Conservation (phyloP, 2,329 filamentous ascomycete genomes). For the Fusarium sp. region DNA sequence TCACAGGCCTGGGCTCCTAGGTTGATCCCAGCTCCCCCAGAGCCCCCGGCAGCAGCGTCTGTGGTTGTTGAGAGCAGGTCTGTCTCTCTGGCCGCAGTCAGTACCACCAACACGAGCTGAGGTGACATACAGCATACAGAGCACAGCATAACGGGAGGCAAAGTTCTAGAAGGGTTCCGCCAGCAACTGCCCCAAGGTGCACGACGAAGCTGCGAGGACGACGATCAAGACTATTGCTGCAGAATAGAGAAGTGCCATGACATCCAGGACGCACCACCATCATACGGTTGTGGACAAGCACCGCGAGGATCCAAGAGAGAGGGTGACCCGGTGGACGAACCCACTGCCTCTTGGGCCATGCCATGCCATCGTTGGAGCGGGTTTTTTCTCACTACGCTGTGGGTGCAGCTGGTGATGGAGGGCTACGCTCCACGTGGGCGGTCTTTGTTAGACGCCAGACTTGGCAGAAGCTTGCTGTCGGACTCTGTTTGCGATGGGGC, state of each 20-base stretch:
- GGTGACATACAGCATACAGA: slow-evolving; percentile 9
- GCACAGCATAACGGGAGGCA: slow-evolving; percentile 1
- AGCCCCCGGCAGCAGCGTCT: background rate
- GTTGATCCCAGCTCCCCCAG: slow-evolving; percentile 36
- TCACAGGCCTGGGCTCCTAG: slow-evolving; percentile 38
- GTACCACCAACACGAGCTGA: slow-evolving; percentile 1
- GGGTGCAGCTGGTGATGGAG: slow-evolving; percentile 30
- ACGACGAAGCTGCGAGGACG: slow-evolving; percentile 14
- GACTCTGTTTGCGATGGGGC: slow-evolving; percentile 12
- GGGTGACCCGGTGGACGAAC: slow-evolving; percentile 19
- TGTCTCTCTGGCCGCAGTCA: background rate
- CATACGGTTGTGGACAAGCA: slow-evolving; percentile 40
- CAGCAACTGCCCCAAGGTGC: background rate
- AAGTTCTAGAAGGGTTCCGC: slow-evolving; percentile 35
- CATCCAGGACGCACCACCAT: slow-evolving; percentile 40
- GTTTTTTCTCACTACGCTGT: background rate
- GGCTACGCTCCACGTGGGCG: slow-evolving; percentile 41
- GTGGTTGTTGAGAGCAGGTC: background rate
- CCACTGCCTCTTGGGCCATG: slow-evolving; percentile 21
- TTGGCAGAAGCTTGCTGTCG: slow-evolving; percentile 18
- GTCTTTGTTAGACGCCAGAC: slow-evolving; percentile 26
- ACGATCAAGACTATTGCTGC: slow-evolving; percentile 15
- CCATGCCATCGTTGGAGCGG: slow-evolving; percentile 24
- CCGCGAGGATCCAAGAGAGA: background rate
- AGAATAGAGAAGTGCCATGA: slow-evolving; percentile 10